A percentile compares a stretch with the other conserved stretches of the same genome.
Conservation (phyloP, 257 asterid genomes). For the Salvia miltiorrhiza region DNA sequence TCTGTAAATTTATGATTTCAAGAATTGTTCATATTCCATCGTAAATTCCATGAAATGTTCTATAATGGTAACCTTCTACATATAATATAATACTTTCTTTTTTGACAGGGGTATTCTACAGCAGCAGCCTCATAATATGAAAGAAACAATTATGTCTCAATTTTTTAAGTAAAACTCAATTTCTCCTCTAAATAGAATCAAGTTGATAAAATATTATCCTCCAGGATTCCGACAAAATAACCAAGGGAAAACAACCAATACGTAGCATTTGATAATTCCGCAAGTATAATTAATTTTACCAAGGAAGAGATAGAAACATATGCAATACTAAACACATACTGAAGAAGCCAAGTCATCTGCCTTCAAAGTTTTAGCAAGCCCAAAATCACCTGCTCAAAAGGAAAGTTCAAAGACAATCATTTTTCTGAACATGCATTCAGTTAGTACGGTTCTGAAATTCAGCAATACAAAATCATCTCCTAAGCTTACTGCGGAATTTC, state of each 20-base stretch:
- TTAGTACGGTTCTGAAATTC: slow-evolving; percentile 1
- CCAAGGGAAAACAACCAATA: neutral
- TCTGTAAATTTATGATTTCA: neutral
- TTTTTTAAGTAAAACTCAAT: neutral
- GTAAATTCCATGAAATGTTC: neutral
- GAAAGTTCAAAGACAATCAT: slow-evolving; percentile 12
- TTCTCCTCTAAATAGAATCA: neutral
- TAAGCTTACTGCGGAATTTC: slow-evolving; percentile 20
- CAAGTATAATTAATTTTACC: neutral
- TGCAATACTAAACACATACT: slow-evolving; percentile 46
- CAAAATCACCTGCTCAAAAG: slow-evolving; percentile 80
- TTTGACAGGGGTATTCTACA: neutral
- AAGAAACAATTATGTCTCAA: neutral
- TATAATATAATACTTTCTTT: neutral
- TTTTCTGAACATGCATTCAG: slow-evolving; percentile 1
- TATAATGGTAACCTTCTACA: neutral
- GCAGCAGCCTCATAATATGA: neutral
- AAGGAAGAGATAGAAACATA: neutral
- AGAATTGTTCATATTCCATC: neutral
- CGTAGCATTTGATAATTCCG: neutral
- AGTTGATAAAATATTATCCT: neutral
- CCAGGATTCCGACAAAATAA: slow-evolving; percentile 2
- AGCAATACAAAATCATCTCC: slow-evolving; percentile 2
- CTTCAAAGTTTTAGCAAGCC: slow-evolving; percentile 95
- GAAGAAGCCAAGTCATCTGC: slow-evolving; percentile 99